Evolutionary conservation across 139 green algal species (phyloP), one percentile per base, ranked within the genome.

Genomic region (Coelastrella sp.): DNA sequence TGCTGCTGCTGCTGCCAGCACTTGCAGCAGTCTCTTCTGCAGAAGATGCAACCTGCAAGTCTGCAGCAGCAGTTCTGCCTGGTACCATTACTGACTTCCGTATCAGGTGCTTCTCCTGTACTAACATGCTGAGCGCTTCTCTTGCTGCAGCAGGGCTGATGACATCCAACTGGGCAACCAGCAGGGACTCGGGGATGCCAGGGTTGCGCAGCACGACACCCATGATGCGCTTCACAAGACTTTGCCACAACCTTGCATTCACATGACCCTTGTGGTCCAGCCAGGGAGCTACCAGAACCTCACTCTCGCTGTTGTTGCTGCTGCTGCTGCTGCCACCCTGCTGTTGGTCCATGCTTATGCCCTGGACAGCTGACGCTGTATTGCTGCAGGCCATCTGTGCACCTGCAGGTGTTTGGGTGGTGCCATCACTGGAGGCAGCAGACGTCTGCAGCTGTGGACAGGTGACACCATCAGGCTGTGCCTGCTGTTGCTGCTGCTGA

Each of bases 171-270:
- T 90, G 73, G 10, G 35, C 74, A 56, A 84, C 11, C 73, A 90
- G 85, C 73, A 90, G 73, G 20, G 85, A 57, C 85, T 90, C 85
- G 63, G 85, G 85, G 9, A 90, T 90, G 25, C 85, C 85, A 59
- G 85, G 85, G 59, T 90, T 90, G 25, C 85, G 74, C 73, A 90
- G 73, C 73, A 90, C 73, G 10, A 90, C 57, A 22, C 74, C 59
- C 85, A 90, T 83, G 72, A 90, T 61, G 12, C 85, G 85, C 85
- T 90, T 83, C 63, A 90, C 85, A 58, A 90, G 59, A 59, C 74
- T 58, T 5, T 65, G 85, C 85, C 85, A 90, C 57, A 90, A 7
- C 49, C 11, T 63, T 6, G 49, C 15, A 15, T 84, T 90, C 22
- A 90, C n/a, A 9, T 58, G 5, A n/a, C 85, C 85, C 25, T 74